Evolutionary conservation across 768 basidiomycete genomes (phyloP).

Genomic region (Boletus edulis): DNA sequence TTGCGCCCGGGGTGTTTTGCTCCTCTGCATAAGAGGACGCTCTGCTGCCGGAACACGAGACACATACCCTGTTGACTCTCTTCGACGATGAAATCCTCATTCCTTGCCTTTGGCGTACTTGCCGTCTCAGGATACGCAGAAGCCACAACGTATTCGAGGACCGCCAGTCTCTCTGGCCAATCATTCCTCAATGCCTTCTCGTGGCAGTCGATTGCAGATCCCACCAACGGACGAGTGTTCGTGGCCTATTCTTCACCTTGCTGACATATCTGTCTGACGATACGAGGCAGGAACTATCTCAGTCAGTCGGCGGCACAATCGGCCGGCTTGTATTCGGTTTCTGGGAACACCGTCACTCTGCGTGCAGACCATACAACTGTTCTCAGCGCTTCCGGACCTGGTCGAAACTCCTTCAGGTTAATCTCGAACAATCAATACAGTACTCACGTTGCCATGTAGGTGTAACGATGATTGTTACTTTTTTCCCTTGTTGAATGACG

Average conservation of each 20-base stretch:
- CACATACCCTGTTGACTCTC: not conserved
- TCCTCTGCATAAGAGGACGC: slow-evolving; percentile 11
- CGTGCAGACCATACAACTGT: slow-evolving; percentile 33
- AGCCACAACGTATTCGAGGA: slow-evolving; percentile 44
- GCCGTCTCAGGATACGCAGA: slow-evolving; percentile 10
- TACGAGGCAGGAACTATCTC: slow-evolving; percentile 41
- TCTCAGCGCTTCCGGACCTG: slow-evolving; percentile 29
- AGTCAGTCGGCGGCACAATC: slow-evolving; percentile 45
- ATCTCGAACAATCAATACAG: slow-evolving; percentile 29
- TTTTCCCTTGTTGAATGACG: not conserved
- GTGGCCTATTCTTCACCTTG: not conserved
- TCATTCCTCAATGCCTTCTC: slow-evolving; percentile 41
- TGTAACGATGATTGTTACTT: not conserved
- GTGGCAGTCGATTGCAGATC: slow-evolving; percentile 32
- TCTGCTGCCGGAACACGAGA: not conserved
- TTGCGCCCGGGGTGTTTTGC: not conserved
- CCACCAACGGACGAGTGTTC: slow-evolving; percentile 35
- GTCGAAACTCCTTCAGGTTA: slow-evolving; percentile 38
- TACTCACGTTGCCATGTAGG: slow-evolving; percentile 35
- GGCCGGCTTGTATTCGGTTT: slow-evolving; percentile 57
- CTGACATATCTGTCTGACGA: not conserved
- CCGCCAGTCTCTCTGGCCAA: slow-evolving; percentile 46
- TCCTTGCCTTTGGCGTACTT: slow-evolving; percentile 6
- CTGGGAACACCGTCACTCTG: slow-evolving; percentile 36
- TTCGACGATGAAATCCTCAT: slow-evolving; percentile 2